Conservation (phyloP, 495 filamentous ascomycete species). For the Pseudoneurospora amorphoporcata region DNA sequence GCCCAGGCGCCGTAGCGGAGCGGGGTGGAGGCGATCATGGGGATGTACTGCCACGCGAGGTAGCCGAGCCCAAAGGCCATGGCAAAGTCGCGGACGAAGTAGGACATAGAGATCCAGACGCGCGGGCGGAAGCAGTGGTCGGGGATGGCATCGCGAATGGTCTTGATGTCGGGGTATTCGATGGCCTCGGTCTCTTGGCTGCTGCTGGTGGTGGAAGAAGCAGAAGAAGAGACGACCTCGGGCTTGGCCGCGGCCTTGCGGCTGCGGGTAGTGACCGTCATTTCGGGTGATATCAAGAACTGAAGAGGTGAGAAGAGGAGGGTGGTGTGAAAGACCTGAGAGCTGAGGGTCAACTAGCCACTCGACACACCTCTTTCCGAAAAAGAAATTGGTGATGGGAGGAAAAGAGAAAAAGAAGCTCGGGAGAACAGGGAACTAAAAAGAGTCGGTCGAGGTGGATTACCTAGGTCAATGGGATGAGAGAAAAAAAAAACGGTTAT, state of each 20-base stretch:
- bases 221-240: not conserved
- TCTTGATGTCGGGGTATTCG: constrained; percentile 61
- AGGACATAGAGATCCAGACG: constrained; percentile 47
- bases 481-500: not conserved
- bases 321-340: not conserved
- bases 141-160: constrained; percentile 71
- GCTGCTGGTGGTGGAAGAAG: not conserved
- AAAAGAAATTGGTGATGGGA: not conserved
- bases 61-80: constrained; percentile 53
- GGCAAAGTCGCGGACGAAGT: constrained; percentile 59
- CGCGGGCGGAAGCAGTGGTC: constrained; percentile 70
- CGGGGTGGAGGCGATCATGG: constrained; percentile 45
- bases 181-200: constrained; percentile 46
- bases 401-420: not conserved
- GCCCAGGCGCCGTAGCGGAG: constrained; percentile 49
- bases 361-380: not conserved
- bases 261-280: not conserved
- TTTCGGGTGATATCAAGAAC: not conserved
- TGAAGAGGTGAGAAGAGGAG: not conserved
- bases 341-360: not conserved
- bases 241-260: not conserved
- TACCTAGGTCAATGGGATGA: not conserved
- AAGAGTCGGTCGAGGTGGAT: not conserved
- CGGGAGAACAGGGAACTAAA: not conserved
- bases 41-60: constrained; percentile 51